Evolutionary conservation across 192 early-diverging fungal species (phyloP), one percentile per base, ranked within the genome.

Genomic region (Anaeromyces robustus): DNA sequence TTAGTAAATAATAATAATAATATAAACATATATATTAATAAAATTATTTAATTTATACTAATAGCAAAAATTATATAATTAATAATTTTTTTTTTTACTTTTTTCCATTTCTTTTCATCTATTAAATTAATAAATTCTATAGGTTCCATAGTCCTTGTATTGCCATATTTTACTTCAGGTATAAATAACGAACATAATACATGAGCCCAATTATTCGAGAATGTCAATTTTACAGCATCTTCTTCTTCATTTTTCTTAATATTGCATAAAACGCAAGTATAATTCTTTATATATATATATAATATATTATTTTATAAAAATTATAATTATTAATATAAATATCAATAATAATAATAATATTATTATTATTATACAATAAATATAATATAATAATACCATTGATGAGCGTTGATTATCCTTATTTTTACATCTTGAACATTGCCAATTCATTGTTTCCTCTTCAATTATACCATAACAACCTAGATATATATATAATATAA

Each of bases 131-230:
- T 85, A 37, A 85, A 87, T 78, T 90, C 89, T 0, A 90, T 81
- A 1, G 88, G 87, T 1, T 82, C 83, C 11, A 89, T 77, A 0
- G 68, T 81, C 3, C 83, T 43, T 17, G 82, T 77, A 77, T 89
- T 78, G 7, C 85, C 88, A 84, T 92, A 89, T 26, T 82, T 83
- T 29, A 87, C 81, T 77, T 92, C 90, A 17, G 86, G 86, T 39
- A 90, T 85, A 59, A 88, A 88, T 31, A 89, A 82, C 4, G 93
- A 89, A 79, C 94, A 94, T 19, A 89, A 83, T 11, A 93, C 86
- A 83, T 94, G 94, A 4, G 87, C 92, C 94, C 94, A 94, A 80
- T 92, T 92, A 82, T 92, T 91, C 4, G 90, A 92, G n/a, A 87
- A 87, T 2, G 94, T 94, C 28, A 85, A 87, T 82, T 93, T 93